Evolutionary conservation across 768 basidiomycete genomes (phyloP).

Genomic region (Tulasnella sp.): DNA sequence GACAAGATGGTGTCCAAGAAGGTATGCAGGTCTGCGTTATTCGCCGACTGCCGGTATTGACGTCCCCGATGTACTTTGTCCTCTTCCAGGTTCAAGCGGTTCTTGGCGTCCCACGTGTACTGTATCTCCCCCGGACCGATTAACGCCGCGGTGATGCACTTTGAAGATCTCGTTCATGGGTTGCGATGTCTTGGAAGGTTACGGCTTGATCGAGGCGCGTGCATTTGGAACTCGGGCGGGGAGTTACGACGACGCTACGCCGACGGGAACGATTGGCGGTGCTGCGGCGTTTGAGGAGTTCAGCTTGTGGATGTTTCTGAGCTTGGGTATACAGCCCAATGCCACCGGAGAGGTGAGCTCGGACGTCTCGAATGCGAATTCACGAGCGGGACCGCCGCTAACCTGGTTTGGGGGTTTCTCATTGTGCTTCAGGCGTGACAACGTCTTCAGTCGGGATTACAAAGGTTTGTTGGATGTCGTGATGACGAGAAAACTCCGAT

Average conservation of each 20-base stretch:
- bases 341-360: slow-evolving; percentile 68
- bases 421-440: slow-evolving; percentile 60
- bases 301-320: slow-evolving; percentile 81
- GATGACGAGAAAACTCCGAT: not conserved
- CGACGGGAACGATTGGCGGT: slow-evolving; percentile 75
- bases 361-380: not conserved
- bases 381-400: not conserved
- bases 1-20: slow-evolving; percentile 89
- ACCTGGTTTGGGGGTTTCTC: not conserved
- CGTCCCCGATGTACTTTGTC: too few species aligned
- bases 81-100: slow-evolving; percentile 60
- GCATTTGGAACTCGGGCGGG: not conserved
- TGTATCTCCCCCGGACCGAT: slow-evolving; percentile 81
- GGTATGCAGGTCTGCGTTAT: too few species aligned
- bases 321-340: slow-evolving; percentile 83
- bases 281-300: slow-evolving; percentile 66
- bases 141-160: slow-evolving; percentile 74
- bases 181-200: slow-evolving; percentile 40
- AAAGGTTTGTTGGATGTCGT: slow-evolving; percentile 45
- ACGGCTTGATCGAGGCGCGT: slow-evolving; percentile 10
- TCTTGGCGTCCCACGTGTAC: slow-evolving; percentile 67
- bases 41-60: too few species aligned
- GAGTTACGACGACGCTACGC: slow-evolving; percentile 42
- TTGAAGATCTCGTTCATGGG: slow-evolving; percentile 64
- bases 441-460: slow-evolving; percentile 60